Evolutionary conservation across 371 early-diverging fungal genomes (phyloP).

Genomic region (Nosema bombycis): DNA sequence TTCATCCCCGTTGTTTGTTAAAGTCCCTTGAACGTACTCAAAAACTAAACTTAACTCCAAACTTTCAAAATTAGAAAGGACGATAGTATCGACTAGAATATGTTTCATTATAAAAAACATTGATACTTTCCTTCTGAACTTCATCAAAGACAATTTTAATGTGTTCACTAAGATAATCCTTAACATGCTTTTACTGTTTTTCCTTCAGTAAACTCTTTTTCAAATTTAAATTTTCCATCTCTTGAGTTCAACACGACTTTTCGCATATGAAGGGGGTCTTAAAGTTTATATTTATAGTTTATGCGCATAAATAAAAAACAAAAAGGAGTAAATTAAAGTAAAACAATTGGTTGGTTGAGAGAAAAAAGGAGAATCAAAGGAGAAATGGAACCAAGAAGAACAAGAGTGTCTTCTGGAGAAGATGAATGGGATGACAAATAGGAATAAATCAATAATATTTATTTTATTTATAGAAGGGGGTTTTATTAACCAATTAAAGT

Average conservation of each 20-base stretch:
- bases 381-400: no score
- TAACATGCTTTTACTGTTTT: background rate
- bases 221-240: slow-evolving; percentile 16
- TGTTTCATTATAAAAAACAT: background rate
- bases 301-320: background rate
- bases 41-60: background rate
- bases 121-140: background rate
- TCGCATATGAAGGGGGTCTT: background rate
- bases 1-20: background rate
- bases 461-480: no score
- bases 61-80: background rate
- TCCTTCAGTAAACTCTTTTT: background rate
- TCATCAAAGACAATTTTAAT: background rate
- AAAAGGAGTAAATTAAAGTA: background rate
- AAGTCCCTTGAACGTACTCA: background rate
- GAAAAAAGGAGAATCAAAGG: no score
- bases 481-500: no score
- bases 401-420: no score
- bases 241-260: slow-evolving; percentile 6
- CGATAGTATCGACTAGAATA: no score
- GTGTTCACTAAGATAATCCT: background rate
- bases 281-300: no score
- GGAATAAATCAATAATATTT: no score
- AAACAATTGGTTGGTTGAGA: no score
- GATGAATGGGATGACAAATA: no score